Base-by-base conservation (phyloP, 768 basidiomycete genomes). In the Pulveroboletus sp. region DNA sequence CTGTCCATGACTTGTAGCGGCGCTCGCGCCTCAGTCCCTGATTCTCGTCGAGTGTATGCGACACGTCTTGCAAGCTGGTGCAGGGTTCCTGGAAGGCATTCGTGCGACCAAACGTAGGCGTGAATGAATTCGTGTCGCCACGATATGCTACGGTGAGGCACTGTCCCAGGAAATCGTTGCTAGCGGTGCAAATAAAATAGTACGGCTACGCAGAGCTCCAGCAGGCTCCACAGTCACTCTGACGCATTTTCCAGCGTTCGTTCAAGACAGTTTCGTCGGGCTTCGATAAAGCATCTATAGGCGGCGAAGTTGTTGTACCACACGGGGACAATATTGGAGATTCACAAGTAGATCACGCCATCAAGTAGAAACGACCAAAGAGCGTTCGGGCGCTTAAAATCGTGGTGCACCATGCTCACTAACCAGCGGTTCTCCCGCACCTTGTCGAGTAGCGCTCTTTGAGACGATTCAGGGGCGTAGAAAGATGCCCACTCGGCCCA, bases 401-500 rank as follows among this genome's bases (percentile, higher is more conserved):
- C 89, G 61, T 99, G 96, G 66, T 98, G 92, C 4, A 95, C 80
- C 57, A 98, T 73, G 69, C 83, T 94, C 54, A 98, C 83, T 43
- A 99, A 72, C 95, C 95, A 99, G 36, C 88, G 78, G 47, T 81
- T 74, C 49, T 84, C 76, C 40, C 82, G 74, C 36, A 97, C 77
- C 6, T 68, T 53, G 45, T 94, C 84, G 26, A 99, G 73, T n/a
- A 94, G 61, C 36, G 71, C 69, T 44, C 93, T 78, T 47, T 90
- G 84, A 6, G 76, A 71, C 0, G 93, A 92, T 6, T 66, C 75
- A 2, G 89, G 86, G 4, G 85, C 80, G 61, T 93, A 95, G 54
- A 89, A 84, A 17, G 83, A 81, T 11, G 92, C 86, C 96, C 96
- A 99, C 55, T 93, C 88, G 1, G 82, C 77, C 95, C 95, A 99